Evolutionary conservation across 352 stramenopile genomes (phyloP).

Genomic region (Globisporangium rhizosaccharum): DNA sequence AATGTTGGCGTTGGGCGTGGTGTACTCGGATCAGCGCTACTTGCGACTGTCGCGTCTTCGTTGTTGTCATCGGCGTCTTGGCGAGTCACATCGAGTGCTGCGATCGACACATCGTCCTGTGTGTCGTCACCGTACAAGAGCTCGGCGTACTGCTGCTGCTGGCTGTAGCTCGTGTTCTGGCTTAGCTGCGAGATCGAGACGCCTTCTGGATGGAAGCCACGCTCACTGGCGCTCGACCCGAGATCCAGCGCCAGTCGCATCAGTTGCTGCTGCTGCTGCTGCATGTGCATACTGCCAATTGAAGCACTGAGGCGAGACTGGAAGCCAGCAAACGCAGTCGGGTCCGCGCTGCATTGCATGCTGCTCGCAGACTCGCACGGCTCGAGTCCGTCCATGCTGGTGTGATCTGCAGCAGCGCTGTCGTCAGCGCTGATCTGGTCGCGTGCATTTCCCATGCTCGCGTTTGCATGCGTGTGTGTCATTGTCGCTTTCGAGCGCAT

Average conservation of each 20-base stretch:
- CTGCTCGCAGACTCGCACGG: slow-evolving; percentile 6
- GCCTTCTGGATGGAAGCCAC: slow-evolving; percentile 4
- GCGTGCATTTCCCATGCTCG: background rate
- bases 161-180: slow-evolving; percentile 14
- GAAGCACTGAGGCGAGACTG: slow-evolving; percentile 6
- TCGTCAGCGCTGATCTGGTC: background rate
- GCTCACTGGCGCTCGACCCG: slow-evolving; percentile 3
- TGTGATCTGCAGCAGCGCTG: background rate
- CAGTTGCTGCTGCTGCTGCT: background rate
- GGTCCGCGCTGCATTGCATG: slow-evolving; percentile 60
- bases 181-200: slow-evolving; percentile 19
- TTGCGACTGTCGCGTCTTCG: background rate
- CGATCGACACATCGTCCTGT: slow-evolving; percentile 29
- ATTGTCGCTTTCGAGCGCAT: background rate
- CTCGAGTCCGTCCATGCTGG: background rate
- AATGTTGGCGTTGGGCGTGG: background rate
- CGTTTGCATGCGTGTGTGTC: background rate
- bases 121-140: slow-evolving; percentile 54
- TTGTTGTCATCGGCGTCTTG: slow-evolving; percentile 1
- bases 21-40: background rate
- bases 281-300: background rate
- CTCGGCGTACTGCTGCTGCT: slow-evolving; percentile 29
- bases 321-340: slow-evolving; percentile 45
- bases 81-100: too few species aligned
- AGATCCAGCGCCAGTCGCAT: slow-evolving; percentile 35